These are phyloP conservation scores for Naegleria gruberi DNA, from an alignment of 208 protist genomes.

Conservation along the genomic window DNA sequence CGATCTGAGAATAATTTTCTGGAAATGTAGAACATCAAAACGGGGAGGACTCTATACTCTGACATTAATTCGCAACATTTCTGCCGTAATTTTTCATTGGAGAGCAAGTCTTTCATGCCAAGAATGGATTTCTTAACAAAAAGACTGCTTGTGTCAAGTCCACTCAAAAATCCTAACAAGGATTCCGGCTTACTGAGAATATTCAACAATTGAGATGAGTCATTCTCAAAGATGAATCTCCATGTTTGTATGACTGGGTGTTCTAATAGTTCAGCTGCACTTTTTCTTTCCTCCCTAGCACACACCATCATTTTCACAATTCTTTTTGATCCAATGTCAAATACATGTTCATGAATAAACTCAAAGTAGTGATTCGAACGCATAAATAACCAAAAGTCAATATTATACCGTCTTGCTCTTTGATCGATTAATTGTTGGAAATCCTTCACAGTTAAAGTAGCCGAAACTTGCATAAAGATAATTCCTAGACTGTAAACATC, in stretches of 20 bases:
- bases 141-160: background rate
- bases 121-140: background rate
- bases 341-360: background rate
- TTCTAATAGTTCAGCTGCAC: background rate
- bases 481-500: slow-evolving; percentile 60
- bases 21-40: background rate
- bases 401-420: background rate
- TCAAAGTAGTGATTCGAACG: background rate
- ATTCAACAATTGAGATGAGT: background rate
- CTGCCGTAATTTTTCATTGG: background rate
- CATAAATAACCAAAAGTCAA: background rate
- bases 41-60: background rate
- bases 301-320: background rate
- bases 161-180: background rate
- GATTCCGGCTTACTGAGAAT: background rate
- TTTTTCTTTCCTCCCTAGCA: background rate
- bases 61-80: background rate
- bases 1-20: background rate
- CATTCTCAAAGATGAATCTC: background rate
- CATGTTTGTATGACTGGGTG: background rate
- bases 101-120: background rate
- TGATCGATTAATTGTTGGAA: background rate
- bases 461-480: slow-evolving; percentile 43
- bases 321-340: background rate
- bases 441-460: background rate